Evolutionary conservation across 441 rosid genomes (phyloP).

Genomic region (Adansonia gregorii): DNA sequence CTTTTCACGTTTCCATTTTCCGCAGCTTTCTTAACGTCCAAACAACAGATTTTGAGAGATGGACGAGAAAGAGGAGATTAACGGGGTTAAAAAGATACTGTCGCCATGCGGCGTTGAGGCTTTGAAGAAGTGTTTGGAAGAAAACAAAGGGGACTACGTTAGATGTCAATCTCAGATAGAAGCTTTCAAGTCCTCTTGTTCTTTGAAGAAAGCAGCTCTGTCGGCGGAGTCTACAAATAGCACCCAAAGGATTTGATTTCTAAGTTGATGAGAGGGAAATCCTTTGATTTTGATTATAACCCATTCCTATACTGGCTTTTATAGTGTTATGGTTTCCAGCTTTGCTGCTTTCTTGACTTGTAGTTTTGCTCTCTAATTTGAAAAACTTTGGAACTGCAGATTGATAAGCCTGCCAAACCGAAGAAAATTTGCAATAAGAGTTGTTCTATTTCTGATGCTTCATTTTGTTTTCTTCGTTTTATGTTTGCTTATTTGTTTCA

Average conservation of each 20-base stretch:
- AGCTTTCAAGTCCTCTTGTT: constrained; percentile 82
- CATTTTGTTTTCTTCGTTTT: too few species aligned
- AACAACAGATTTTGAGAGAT: constrained; percentile 27
- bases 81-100: background rate
- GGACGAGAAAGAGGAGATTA: constrained; percentile 40
- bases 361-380: background rate
- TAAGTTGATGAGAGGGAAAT: background rate
- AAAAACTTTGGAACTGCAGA: background rate
- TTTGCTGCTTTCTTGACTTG: background rate
- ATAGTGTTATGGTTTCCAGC: background rate
- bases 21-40: constrained; percentile 23
- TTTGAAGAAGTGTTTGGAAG: background rate
- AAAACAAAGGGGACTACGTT: constrained; percentile 57
- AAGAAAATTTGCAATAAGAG: background rate
- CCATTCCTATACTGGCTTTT: background rate
- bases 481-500: background rate
- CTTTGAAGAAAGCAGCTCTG: constrained; percentile 55
- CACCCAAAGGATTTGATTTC: constrained; percentile 16
- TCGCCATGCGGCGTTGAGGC: constrained; percentile 26
- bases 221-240: constrained; percentile 25
- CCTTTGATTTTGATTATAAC: background rate
- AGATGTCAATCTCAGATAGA: constrained; percentile 76
- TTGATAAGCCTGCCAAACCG: background rate
- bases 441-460: background rate
- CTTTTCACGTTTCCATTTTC: background rate